These are phyloP conservation scores for Teratosphaeria pseudoeucalypti DNA, from an alignment of 2,329 filamentous ascomycete species.

Conservation along the genomic window DNA sequence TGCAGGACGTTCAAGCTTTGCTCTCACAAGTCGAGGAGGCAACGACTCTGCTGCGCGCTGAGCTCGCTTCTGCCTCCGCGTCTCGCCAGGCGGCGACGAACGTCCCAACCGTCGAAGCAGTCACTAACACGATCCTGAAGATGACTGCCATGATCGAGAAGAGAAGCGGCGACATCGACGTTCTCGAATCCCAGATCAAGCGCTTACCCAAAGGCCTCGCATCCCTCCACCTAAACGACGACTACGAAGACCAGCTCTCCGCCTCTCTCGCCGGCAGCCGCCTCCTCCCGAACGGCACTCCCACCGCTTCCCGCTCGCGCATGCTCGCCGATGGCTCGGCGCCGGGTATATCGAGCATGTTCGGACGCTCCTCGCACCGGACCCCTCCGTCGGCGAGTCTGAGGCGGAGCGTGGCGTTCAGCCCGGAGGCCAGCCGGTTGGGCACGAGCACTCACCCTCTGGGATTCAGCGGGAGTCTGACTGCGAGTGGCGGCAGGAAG, in stretches of 20 bases:
- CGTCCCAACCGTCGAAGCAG: constrained; percentile 79
- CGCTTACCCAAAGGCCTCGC: constrained; percentile 42
- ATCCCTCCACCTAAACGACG: constrained; percentile 19
- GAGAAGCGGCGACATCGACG: constrained; percentile 80
- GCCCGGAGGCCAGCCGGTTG: constrained; percentile 13
- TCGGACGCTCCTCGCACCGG: constrained; percentile 15
- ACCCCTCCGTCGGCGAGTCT: constrained; percentile 20
- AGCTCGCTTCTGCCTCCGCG: constrained; percentile 48
- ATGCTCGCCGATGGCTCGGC: constrained; percentile 23
- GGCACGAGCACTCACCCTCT: constrained; percentile 12
- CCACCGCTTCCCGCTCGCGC: constrained; percentile 23
- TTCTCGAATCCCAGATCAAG: constrained; percentile 77
- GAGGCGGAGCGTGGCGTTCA: constrained; percentile 21
- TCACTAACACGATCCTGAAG: constrained; percentile 81
- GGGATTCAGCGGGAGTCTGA: constrained; percentile 11
- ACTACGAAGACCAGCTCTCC: constrained; percentile 26
- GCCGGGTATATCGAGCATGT: constrained; percentile 27
- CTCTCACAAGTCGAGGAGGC: constrained; percentile 72
- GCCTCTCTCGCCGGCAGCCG: constrained; percentile 17
- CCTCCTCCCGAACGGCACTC: constrained; percentile 19
- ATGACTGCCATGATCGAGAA: constrained; percentile 91
- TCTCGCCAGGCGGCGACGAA: constrained; percentile 25
- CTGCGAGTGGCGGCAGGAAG: constrained; percentile 21
- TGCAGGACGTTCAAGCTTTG: constrained; percentile 60
- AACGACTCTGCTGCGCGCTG: constrained; percentile 67